phyloP scores from a whole-genome alignment of 2,329 filamentous ascomycete species.

The Emydomyces testavorans region DNA sequence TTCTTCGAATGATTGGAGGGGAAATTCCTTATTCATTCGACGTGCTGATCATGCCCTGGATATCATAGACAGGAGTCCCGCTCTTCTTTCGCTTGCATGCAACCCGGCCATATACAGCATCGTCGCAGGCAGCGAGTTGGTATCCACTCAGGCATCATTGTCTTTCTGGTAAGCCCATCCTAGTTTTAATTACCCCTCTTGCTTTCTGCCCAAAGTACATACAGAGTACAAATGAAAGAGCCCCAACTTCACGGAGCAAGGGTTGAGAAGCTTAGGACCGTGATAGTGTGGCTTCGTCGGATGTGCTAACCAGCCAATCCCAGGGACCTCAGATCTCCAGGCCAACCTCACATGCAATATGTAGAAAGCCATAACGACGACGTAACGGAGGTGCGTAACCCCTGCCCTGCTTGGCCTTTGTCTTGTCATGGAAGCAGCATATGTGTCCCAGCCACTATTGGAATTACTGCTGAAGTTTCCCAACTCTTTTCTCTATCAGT shows the following conservation, averaged over 20 bases:
- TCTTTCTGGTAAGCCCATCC: slow-evolving; percentile 35
- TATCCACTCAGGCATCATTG: slow-evolving; percentile 33
- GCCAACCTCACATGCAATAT: slow-evolving; percentile 29
- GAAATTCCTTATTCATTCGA: neutral
- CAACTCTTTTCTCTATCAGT: slow-evolving; percentile 21
- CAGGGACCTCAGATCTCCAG: slow-evolving; percentile 36
- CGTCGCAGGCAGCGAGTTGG: slow-evolving; percentile 47
- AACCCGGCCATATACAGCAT: slow-evolving; percentile 37
- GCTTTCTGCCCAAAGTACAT: slow-evolving; percentile 12
- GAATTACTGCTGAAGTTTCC: neutral
- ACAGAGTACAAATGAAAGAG: neutral
- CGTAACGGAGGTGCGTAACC: slow-evolving; percentile 42
- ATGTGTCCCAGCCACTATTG: neutral
- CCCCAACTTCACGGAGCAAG: too few species aligned
- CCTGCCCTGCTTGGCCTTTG: slow-evolving; percentile 3
- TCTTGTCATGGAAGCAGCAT: slow-evolving; percentile 1
- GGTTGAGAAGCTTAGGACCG: too few species aligned
- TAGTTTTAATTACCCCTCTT: neutral
- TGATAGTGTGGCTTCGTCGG: slow-evolving; percentile 6
- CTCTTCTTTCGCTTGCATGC: slow-evolving; percentile 44
- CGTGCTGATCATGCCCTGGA: slow-evolving; percentile 1
- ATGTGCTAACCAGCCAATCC: slow-evolving; percentile 21
- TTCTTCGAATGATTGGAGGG: neutral
- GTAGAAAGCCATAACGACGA: slow-evolving; percentile 46
- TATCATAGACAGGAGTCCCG: slow-evolving; percentile 37